These are phyloP conservation scores for Hanseniaspora guilliermondii DNA, from an alignment of 805 yeast genomes.

Conservation along the genomic window DNA sequence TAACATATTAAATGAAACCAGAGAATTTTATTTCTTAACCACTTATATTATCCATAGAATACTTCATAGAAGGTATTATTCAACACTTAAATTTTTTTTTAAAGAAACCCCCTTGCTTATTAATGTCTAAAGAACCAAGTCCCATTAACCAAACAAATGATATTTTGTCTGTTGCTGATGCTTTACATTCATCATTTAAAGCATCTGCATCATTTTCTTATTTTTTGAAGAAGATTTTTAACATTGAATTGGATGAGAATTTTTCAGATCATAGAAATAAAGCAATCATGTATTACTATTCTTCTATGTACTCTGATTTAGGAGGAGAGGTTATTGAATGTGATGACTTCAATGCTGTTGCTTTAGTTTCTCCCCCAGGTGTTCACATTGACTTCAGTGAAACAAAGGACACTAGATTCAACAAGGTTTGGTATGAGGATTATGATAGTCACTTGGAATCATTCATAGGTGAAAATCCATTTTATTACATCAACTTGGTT, in stretches of 20 bases:
- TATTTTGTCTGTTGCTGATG: slow-evolving; percentile 21
- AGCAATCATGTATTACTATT: slow-evolving; percentile 21
- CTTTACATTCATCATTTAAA: slow-evolving; percentile 23
- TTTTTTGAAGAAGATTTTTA: slow-evolving; percentile 24
- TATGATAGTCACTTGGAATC: slow-evolving; percentile 13
- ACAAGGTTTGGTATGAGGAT: slow-evolving; percentile 23
- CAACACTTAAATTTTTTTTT: not conserved
- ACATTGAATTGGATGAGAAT: slow-evolving; percentile 20
- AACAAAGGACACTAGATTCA: slow-evolving; percentile 24
- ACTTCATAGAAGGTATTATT: not conserved
- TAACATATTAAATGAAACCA: not conserved
- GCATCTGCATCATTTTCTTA: slow-evolving; percentile 23
- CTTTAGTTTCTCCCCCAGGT: slow-evolving; percentile 24
- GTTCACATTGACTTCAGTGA: slow-evolving; percentile 19
- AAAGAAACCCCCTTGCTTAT: not conserved
- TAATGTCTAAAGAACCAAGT: slow-evolving; percentile 12
- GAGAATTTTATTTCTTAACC: not conserved
- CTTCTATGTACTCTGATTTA: slow-evolving; percentile 22
- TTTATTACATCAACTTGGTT: slow-evolving; percentile 26
- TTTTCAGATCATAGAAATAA: slow-evolving; percentile 21
- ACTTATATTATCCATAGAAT: not conserved
- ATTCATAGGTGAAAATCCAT: slow-evolving; percentile 19
- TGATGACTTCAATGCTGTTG: slow-evolving; percentile 27
- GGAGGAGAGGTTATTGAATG: slow-evolving; percentile 27
- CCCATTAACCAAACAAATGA: slow-evolving; percentile 19